phyloP scores from a whole-genome alignment of 2,329 filamentous ascomycete genomes.

The Penicillium sp. region DNA sequence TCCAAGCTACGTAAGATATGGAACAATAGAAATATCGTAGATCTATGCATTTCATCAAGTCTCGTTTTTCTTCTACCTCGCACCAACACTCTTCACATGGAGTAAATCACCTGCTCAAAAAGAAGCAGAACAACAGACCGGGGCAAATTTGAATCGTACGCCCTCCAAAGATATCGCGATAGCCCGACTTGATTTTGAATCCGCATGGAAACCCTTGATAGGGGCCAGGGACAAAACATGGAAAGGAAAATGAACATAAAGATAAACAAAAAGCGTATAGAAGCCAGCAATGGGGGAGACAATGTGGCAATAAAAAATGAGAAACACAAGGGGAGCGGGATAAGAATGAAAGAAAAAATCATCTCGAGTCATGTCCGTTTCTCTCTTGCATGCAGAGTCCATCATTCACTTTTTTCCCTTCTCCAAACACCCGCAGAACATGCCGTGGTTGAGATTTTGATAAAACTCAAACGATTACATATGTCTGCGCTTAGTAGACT shows the following conservation, averaged over 20 bases:
- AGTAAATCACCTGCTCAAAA: slow-evolving; percentile 14
- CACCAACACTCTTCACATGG: slow-evolving; percentile 15
- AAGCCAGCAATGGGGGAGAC: slow-evolving; percentile 12
- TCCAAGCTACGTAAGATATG: not conserved
- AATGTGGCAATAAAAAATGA: slow-evolving; percentile 18
- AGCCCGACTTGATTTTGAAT: slow-evolving; percentile 23
- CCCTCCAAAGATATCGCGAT: slow-evolving; percentile 25
- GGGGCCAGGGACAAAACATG: slow-evolving; percentile 2
- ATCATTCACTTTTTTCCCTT: slow-evolving; percentile 21
- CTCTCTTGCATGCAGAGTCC: slow-evolving; percentile 25
- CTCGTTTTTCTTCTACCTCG: slow-evolving; percentile 24
- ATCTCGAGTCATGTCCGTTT: slow-evolving; percentile 29
- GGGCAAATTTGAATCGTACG: slow-evolving; percentile 25
- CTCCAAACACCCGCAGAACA: slow-evolving; percentile 10
- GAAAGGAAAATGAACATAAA: slow-evolving; percentile 12
- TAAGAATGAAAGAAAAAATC: slow-evolving; percentile 27
- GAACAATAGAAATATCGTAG: slow-evolving; percentile 9
- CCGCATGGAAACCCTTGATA: slow-evolving; percentile 8
- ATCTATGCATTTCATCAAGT: slow-evolving; percentile 30
- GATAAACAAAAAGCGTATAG: slow-evolving; percentile 11
- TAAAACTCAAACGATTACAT: not conserved
- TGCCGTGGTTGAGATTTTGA: not conserved
- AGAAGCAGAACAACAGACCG: slow-evolving; percentile 20
- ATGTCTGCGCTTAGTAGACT: slow-evolving; percentile 66
- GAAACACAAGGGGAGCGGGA: slow-evolving; percentile 21